Percentiles rank a stretch among this genome's conserved stretches.
phyloP scores from a whole-genome alignment of 768 basidiomycete genomes.

The Lactarius hatsudake region DNA sequence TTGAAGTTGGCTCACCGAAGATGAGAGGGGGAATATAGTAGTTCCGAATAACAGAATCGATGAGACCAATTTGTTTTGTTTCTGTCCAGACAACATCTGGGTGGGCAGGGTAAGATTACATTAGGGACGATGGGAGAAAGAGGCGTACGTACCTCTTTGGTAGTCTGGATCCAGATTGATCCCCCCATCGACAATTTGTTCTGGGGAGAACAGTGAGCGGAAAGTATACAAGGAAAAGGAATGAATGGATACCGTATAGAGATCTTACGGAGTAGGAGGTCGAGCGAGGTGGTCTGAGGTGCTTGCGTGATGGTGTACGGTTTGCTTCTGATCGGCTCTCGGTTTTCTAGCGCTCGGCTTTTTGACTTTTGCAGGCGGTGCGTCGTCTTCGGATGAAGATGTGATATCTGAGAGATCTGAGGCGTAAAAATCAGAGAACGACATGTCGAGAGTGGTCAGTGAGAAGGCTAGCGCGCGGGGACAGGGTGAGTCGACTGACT shows the following conservation, averaged over 20 bases:
- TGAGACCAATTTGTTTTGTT: constrained; percentile 66
- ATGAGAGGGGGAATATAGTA: constrained; percentile 80
- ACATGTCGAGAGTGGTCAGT: constrained; percentile 17
- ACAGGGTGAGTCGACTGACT: neutral
- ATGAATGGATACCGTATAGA: constrained; percentile 32
- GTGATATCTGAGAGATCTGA: constrained; percentile 34
- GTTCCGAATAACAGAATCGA: constrained; percentile 77
- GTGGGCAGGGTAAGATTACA: neutral
- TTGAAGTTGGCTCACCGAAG: constrained; percentile 47
- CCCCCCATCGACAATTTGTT: constrained; percentile 60
- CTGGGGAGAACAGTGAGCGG: constrained; percentile 36
- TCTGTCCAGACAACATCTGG: constrained; percentile 80
- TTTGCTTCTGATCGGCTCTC: neutral
- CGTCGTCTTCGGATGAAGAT: constrained; percentile 31
- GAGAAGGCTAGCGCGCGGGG: neutral
- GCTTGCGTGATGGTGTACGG: constrained; percentile 25
- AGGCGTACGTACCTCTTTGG: constrained; percentile 63
- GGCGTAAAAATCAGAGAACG: constrained; percentile 29
- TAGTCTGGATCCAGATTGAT: constrained; percentile 77
- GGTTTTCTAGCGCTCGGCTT: constrained; percentile 14
- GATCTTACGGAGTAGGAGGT: constrained; percentile 35
- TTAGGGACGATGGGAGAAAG: neutral
- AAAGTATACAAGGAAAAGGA: neutral
- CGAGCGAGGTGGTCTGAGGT: constrained; percentile 30
- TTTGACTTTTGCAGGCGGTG: constrained; percentile 14